Base-by-base conservation (phyloP, 805 yeast genomes). In the Scheffersomyces lignosus region DNA sequence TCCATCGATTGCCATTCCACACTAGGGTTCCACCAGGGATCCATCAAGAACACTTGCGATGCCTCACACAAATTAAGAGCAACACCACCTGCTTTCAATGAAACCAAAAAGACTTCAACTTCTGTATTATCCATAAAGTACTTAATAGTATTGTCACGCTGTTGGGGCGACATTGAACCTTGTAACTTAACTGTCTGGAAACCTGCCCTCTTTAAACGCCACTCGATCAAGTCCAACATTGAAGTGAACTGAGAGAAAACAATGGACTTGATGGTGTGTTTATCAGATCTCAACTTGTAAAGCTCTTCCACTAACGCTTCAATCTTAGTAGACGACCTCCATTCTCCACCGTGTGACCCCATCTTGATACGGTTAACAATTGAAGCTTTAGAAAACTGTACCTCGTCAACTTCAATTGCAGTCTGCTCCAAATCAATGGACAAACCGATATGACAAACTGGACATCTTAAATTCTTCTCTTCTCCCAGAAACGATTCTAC, bases 21-120 rank as follows among this genome's bases (percentile, higher is more conserved):
- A 48, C 95, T 85, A 1, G 98, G 98, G 58, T 93, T 95, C 98
- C 99, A 93, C 99, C 99, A 93, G 24, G 98, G 98, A 53, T 93
- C 99, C 71, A 93, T 71, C 30, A 93, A 73, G 49, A 93, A 93
- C 31, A 93, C 98, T 54, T 91, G 98, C 2, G 95, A 89, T 0
- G 99, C 98, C 54, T 95, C 99, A 54, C 96, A 91, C 46, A 93
- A 71, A 58, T 93, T 93, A 47, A 93, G 71, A 0, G 99, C 99
- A 29, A 93, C 99, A 65, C 99, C 99, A 48, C 99, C 99, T 0
- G 99, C 99, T 56, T 93, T 93, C 51, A 93, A 73, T 24, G 96
- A 88, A 6, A 93, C 99, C 45, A 93, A 64, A 56, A 93, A 93
- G 6, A 93, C 95, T 60, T 93, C 99, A 27, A 91, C 96, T 29